phyloP scores from a whole-genome alignment of 1,284 basidiomycete species.

The Moesziomyces antarcticus region DNA sequence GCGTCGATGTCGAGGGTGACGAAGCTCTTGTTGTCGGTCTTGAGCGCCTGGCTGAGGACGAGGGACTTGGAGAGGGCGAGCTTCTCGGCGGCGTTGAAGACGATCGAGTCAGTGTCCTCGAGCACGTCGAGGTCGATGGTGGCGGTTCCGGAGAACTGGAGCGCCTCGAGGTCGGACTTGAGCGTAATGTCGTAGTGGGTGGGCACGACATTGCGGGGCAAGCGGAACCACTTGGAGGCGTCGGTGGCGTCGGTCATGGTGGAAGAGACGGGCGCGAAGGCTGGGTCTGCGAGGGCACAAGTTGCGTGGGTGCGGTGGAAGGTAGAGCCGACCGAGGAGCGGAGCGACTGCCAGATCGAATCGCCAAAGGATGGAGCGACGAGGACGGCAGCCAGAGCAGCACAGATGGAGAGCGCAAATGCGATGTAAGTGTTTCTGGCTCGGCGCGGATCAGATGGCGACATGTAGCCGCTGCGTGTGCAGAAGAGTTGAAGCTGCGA shows the following conservation, averaged over 20 bases:
- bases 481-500: no score
- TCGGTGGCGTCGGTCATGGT: constrained; percentile 49
- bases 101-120: constrained; percentile 72
- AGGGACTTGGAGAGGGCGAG: constrained; percentile 78
- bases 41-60: constrained; percentile 74
- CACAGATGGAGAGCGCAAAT: constrained; percentile 22
- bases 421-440: constrained; percentile 29
- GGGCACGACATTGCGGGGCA: constrained; percentile 80
- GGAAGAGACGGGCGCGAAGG: constrained; percentile 39
- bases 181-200: constrained; percentile 84
- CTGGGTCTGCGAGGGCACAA: constrained; percentile 34
- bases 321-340: constrained; percentile 14
- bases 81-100: constrained; percentile 71
- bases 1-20: constrained; percentile 70
- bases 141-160: constrained; percentile 81
- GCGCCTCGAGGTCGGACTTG: constrained; percentile 79
- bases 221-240: constrained; percentile 73
- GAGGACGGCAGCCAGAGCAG: constrained; percentile 19
- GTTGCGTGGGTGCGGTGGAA: constrained; percentile 35
- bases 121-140: constrained; percentile 81
- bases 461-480: constrained; percentile 6
- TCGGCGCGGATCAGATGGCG: neutral
- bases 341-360: constrained; percentile 26
- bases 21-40: constrained; percentile 72
- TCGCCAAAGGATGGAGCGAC: neutral